Evolutionary conservation across 2,329 filamentous ascomycete species (phyloP).

Genomic region (Hymenoscyphus salicellus): DNA sequence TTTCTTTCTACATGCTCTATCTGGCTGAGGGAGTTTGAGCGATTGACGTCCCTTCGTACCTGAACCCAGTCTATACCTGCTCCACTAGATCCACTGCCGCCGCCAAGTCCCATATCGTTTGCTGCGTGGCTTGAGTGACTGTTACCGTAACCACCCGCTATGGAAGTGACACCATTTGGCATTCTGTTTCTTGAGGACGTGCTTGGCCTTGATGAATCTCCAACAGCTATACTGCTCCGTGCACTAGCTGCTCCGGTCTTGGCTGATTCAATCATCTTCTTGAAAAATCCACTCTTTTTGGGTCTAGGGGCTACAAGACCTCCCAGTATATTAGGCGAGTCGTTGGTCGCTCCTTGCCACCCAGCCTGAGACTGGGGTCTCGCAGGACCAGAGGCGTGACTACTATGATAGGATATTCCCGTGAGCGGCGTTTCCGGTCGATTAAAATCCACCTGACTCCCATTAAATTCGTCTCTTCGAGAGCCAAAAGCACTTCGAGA

Average conservation of each 20-base stretch:
- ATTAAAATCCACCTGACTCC: conserved; percentile 39
- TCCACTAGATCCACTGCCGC: conserved; percentile 30
- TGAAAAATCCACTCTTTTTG: conserved; percentile 87
- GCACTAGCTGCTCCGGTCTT: conserved; percentile 91
- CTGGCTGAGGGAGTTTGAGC: conserved; percentile 86
- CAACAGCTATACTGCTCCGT: conserved; percentile 75
- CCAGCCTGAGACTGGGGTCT: conserved; percentile 63
- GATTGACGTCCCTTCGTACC: conserved; percentile 89
- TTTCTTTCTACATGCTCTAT: conserved; percentile 81
- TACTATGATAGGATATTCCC: conserved; percentile 86
- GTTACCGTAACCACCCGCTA: conserved; percentile 47
- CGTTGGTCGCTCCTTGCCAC: conserved; percentile 51
- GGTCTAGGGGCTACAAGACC: conserved; percentile 73
- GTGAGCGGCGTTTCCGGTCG: conserved; percentile 66
- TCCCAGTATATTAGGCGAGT: conserved; percentile 70
- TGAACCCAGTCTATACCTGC: conserved; percentile 88
- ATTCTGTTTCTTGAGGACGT: conserved; percentile 31
- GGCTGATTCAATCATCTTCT: conserved; percentile 89
- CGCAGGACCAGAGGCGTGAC: conserved; percentile 59
- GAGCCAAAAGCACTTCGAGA: conserved; percentile 65
- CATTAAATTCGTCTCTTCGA: conserved; percentile 45
- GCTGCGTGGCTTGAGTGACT: conserved; percentile 48
- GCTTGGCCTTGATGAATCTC: conserved; percentile 43
- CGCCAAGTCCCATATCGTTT: conserved; percentile 67
- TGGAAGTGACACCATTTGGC: conserved; percentile 43